These are phyloP conservation scores for Calonectria leucothoes DNA, from an alignment of 2,329 filamentous ascomycete genomes.

Conservation along the genomic window DNA sequence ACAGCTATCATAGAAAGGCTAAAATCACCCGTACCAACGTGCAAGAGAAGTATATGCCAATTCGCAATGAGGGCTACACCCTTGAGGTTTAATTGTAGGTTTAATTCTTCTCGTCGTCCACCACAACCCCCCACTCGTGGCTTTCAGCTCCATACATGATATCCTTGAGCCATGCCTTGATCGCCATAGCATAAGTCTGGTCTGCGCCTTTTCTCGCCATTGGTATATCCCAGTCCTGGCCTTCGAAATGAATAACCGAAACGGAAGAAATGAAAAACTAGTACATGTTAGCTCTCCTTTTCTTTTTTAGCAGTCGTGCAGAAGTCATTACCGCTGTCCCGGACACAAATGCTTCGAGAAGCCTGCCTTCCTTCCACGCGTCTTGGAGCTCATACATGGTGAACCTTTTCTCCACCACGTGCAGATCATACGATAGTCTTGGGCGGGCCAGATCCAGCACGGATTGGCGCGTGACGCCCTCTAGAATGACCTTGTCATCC, in stretches of 20 bases:
- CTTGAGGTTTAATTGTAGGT: too few relatives aligned
- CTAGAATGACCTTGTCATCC: constrained; percentile 70
- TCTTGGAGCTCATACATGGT: constrained; percentile 72
- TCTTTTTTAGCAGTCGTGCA: neutral
- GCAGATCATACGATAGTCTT: constrained; percentile 55
- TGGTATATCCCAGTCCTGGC: neutral
- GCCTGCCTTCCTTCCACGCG: constrained; percentile 62
- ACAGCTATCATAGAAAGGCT: too few relatives aligned
- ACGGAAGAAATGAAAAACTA: constrained; percentile 12
- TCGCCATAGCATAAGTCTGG: neutral
- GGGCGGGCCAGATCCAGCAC: constrained; percentile 69
- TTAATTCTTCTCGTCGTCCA: neutral
- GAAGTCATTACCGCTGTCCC: constrained; percentile 67
- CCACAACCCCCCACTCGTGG: neutral
- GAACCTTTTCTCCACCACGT: constrained; percentile 71
- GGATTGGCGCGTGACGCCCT: constrained; percentile 72
- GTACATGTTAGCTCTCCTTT: neutral
- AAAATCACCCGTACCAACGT: too few relatives aligned
- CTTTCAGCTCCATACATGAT: constrained; percentile 8
- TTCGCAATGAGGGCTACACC: neutral
- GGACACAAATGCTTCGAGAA: constrained; percentile 74
- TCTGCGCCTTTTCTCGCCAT: neutral
- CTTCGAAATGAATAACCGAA: neutral
- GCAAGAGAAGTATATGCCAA: too few relatives aligned
- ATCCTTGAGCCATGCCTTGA: neutral